Evolutionary conservation across 345 rosid genomes (phyloP), one percentile per base, ranked within the genome.

Genomic region (Nasturtium officinale): DNA sequence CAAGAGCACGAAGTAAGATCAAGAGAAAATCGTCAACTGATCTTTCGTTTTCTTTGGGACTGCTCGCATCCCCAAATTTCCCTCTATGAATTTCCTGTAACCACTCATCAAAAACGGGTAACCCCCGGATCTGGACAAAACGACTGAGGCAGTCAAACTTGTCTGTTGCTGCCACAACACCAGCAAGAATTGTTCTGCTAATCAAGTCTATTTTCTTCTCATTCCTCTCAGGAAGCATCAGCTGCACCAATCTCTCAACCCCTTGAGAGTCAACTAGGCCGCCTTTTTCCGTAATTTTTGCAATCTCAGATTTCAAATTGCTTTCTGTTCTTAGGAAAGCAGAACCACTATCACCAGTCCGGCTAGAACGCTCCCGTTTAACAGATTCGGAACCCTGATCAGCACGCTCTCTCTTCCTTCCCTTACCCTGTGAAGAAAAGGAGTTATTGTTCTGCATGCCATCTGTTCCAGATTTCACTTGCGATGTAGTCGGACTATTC

Each of bases 61-160:
- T 72, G 68, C 82, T 60, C 66, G 67, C 84, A 77, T 89, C 94
- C 46, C 97, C 93, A 57, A 77, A 62, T 80, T 90, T 95, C 71
- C 98, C 97, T 78, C 86, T 91, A 52, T 91, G 99, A 60, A 91
- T 83, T 79, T 95, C 97, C 80, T 95, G 99, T 9, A 95, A 89
- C 99, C 99, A 95, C 52, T 87, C 98, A 81, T 95, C 99, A 74
- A 91, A 86, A 5, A 90, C 89, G 46, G 90, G 85, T 64, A 91
- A 85, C 28, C 99, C 99, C 82, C 75, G 86, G 5, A 83, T 90
- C 82, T 88, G 96, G 67, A 95, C 97, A 80, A 95, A 95, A 50
- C 74, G 78, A 71, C 75, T 77, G 57, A 95, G 97, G 77, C 97
- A 95, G 38, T 95, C 99, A 68, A 82, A 54, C 82, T 86, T 90